Base-by-base conservation (phyloP, 176 grass and related monocot species). In the Alloteropsis semialata region DNA sequence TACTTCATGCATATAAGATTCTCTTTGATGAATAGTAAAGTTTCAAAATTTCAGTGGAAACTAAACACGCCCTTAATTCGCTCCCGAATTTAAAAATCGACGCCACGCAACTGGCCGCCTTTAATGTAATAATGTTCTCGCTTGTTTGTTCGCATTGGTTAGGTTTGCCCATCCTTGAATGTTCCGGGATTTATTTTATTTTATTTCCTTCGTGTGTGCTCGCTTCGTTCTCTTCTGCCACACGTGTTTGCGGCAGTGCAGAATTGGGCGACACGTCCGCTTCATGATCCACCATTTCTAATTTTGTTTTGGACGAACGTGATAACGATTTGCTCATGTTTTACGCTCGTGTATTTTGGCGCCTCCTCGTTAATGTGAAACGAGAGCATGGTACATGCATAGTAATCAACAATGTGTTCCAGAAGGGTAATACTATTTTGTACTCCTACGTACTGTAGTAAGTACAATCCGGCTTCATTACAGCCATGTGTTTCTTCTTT, bases 61-160 rank as follows among this genome's bases (percentile, higher is more conserved):
- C n/a, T n/a, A n/a, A n/a, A n/a, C n/a, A n/a, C n/a, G n/a, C n/a
- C n/a, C n/a, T n/a, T n/a, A n/a, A n/a, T n/a, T n/a, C n/a, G n/a
- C n/a, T 33, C 4, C 19, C 28, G 19, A 53, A 22, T 81, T 89
- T 89, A 69, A 84, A 41, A 81, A 83, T 21, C 24, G 19, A 49
- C 76, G 39, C n/a, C n/a, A n/a, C 38, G 69, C 65, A 73, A 43
- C 49, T 25, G n/a, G 68, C 21, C 33, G 19, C 25, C 12, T 76
- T 75, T 43, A 81, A 69, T 75, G 76, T 30, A n/a, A n/a, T n/a
- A n/a, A n/a, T n/a, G n/a, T n/a, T n/a, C n/a, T 27, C 67, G 24
- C 65, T 45, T 22, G 12, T 74, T 74, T 74, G 38, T 68, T 58
- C 70, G 49, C 70, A 16, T 63, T 83, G 56, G 56, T 48, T 49